These are phyloP conservation scores for Stentor roeselii DNA, from an alignment of 73 alveolate species.

Conservation along the genomic window DNA sequence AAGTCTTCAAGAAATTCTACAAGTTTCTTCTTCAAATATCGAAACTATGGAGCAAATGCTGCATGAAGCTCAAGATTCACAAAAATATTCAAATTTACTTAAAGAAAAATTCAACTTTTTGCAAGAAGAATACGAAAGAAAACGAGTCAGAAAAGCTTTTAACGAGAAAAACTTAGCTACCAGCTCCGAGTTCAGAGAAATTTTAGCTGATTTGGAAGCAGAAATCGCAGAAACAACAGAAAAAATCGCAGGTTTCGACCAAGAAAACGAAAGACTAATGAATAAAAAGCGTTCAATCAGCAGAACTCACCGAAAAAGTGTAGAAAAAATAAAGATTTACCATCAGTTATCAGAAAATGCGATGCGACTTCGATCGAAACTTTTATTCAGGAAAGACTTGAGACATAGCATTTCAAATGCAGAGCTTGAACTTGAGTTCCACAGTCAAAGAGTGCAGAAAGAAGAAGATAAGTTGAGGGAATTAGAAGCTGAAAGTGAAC, in stretches of 20 bases:
- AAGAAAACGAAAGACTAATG: not conserved
- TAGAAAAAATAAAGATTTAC: not conserved
- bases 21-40: not conserved
- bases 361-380: not conserved
- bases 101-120: too few species aligned
- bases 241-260: not conserved
- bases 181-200: not conserved
- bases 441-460: not conserved
- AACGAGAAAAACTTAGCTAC: not conserved
- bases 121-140: not conserved
- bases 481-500: not conserved
- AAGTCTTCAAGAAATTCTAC: not conserved
- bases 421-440: not conserved
- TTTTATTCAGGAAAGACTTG: not conserved
- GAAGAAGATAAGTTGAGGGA: not conserved
- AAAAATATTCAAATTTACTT: not conserved
- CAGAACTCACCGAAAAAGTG: not conserved
- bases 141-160: not conserved
- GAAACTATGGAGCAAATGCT: not conserved
- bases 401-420: not conserved
- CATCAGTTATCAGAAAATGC: not conserved
- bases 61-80: not conserved
- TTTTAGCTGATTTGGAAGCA: not conserved
- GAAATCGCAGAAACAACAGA: not conserved
- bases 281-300: too few species aligned